phyloP scores from a whole-genome alignment of 805 yeast genomes.

The Candida gorgasii region DNA sequence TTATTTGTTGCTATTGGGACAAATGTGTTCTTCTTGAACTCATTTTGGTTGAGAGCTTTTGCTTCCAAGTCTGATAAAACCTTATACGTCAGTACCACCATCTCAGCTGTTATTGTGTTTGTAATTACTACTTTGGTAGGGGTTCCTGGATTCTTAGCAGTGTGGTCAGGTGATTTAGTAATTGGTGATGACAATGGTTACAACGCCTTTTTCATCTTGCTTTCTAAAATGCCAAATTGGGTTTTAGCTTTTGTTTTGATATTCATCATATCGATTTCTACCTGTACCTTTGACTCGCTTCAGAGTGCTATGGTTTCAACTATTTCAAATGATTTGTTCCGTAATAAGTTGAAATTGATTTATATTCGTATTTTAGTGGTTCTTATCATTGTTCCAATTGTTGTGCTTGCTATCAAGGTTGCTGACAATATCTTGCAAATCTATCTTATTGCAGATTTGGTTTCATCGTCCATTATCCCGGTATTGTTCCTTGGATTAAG shows the following conservation, averaged over 20 bases:
- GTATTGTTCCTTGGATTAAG: conserved; percentile 77
- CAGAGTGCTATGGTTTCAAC: conserved; percentile 89
- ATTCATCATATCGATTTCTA: conserved; percentile 70
- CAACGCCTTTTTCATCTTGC: conserved; percentile 70
- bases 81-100: conserved; percentile 67
- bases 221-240: conserved; percentile 80
- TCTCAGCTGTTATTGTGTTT: conserved; percentile 70
- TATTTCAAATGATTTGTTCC: conserved; percentile 83
- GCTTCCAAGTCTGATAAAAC: conserved; percentile 81
- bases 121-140: conserved; percentile 73
- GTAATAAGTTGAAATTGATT: conserved; percentile 69
- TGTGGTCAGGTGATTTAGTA: conserved; percentile 76
- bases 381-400: conserved; percentile 79
- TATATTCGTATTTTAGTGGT: conserved; percentile 73
- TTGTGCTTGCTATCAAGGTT: conserved; percentile 78
- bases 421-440: conserved; percentile 84
- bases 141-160: conserved; percentile 81
- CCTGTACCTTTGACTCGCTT: conserved; percentile 86
- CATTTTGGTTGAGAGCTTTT: conserved; percentile 93
- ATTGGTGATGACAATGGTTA: conserved; percentile 57
- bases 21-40: conserved; percentile 86
- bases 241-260: conserved; percentile 79
- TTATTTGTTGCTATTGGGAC: conserved; percentile 84
- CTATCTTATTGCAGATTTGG: conserved; percentile 86
- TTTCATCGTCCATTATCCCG: conserved; percentile 86